phyloP scores from a whole-genome alignment of 352 stramenopile species.

The Blastocystis sp. region DNA sequence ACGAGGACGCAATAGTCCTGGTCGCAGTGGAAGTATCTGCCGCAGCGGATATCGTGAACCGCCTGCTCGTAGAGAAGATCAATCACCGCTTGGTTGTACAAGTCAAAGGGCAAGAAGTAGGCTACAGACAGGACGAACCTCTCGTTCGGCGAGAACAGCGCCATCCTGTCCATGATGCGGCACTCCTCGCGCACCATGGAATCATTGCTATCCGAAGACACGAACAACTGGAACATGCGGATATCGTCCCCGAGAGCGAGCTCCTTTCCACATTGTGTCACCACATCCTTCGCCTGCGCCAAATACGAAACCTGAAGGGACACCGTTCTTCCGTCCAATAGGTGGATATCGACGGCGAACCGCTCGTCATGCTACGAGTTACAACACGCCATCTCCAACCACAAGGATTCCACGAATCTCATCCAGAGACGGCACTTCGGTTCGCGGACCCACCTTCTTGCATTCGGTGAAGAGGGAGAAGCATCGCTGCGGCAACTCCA shows the following conservation, averaged over 20 bases:
- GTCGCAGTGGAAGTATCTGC: slow-evolving; percentile 15
- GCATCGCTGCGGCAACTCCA: not conserved
- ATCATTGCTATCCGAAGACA: not conserved
- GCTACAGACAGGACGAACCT: not conserved
- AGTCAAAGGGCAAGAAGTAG: slow-evolving; percentile 6
- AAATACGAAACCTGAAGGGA: not conserved
- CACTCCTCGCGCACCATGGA: not conserved
- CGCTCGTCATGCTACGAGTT: not conserved
- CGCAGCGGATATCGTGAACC: slow-evolving; percentile 26
- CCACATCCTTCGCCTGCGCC: not conserved
- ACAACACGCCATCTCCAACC: not conserved
- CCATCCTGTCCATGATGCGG: slow-evolving; percentile 4
- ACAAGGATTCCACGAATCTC: slow-evolving; percentile 1
- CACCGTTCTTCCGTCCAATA: not conserved
- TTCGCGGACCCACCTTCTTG: not conserved
- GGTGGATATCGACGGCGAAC: not conserved
- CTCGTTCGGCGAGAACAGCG: not conserved
- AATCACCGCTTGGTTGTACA: slow-evolving; percentile 7
- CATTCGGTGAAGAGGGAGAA: not conserved
- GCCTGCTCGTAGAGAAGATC: slow-evolving; percentile 24
- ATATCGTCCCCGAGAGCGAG: not conserved
- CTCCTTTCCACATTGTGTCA: not conserved
- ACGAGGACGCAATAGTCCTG: slow-evolving; percentile 32
- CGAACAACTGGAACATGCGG: slow-evolving; percentile 7
- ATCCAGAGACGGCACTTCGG: slow-evolving; percentile 5